Base-by-base conservation (phyloP, 495 filamentous ascomycete genomes). In the Penicillium odoratum region DNA sequence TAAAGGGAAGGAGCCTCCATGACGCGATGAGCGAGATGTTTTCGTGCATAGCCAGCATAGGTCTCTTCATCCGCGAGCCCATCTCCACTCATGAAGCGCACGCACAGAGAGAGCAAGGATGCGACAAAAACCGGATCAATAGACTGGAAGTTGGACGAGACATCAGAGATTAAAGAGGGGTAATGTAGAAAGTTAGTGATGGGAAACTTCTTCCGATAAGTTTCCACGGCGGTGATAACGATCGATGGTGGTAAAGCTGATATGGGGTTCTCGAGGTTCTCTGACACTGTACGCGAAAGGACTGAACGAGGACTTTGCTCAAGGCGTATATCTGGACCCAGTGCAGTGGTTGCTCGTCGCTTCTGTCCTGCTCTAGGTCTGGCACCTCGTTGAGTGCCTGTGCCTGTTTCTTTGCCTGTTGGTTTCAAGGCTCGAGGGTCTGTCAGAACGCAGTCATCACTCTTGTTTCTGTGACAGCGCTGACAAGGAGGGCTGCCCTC, bases 151-250 rank as follows among this genome's bases (percentile, higher is more conserved):
- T 72, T 62, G 9, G 68, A 58, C 1, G 75, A 76, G 15, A 78
- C 58, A n/a, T 78, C 73, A 0, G 72, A 67, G 8, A 78, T 75
- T 25, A 78, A 55, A 5, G 75, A 74, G 3, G 75, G 75, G 47
- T 78, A 78, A 44, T 78, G 75, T 4, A 78, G 65, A 45, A 78
- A 78, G 46, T 78, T 78, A 11, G 72, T 61, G 11, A 77, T 68
- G 15, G 75, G 75, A 51, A 76, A 78, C 48, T 74, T 75, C 51
- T 72, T 75, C 46, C 75, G 64, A 47, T 78, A 78, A 16, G 67
- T 68, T 44, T 78, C 74, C 21, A 73, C 68, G 3, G 75, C 75
- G 29, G 59, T 69, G 61, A 78, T 73, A 26, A 78, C 56, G 7
- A 58, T 72, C 15, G 73, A 59, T 10, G 69, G 28, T 7, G 73